phyloP scores from a whole-genome alignment of 257 asterid species.

The Lithospermum erythrorhizon region DNA sequence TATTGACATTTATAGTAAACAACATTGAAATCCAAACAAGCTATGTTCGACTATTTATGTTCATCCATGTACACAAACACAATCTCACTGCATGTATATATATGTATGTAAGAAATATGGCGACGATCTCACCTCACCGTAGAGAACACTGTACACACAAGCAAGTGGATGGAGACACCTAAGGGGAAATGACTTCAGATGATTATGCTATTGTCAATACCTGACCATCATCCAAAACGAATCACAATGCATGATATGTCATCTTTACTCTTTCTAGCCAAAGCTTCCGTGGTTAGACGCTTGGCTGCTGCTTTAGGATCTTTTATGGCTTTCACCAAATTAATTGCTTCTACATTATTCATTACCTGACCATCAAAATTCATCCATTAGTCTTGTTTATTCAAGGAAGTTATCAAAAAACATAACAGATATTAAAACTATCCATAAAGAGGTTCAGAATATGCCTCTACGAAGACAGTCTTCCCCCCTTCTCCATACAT shows the following conservation, averaged over 20 bases:
- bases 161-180: background rate
- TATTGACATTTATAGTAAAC: background rate
- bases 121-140: conserved; percentile 17
- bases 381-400: background rate
- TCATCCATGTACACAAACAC: conserved; percentile 14
- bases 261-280: conserved; percentile 64
- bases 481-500: background rate
- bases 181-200: background rate
- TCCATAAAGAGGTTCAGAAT: background rate
- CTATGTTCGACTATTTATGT: conserved; percentile 5
- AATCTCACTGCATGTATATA: conserved; percentile 9
- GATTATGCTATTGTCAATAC: background rate
- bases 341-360: conserved; percentile 68
- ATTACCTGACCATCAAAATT: conserved; percentile 38
- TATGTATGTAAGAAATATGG: conserved; percentile 8
- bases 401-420: background rate
- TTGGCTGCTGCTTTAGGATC: conserved; percentile 77
- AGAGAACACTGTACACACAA: conserved; percentile 12
- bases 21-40: background rate
- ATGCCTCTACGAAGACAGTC: background rate
- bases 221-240: conserved; percentile 43
- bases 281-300: conserved; percentile 61
- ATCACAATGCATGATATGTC: conserved; percentile 82
- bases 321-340: conserved; percentile 38
- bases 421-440: background rate